A percentile compares a stretch with the other conserved stretches of the same genome.
Evolutionary conservation across 306 rosid genomes (phyloP).

Genomic region (Citrullus amarus): DNA sequence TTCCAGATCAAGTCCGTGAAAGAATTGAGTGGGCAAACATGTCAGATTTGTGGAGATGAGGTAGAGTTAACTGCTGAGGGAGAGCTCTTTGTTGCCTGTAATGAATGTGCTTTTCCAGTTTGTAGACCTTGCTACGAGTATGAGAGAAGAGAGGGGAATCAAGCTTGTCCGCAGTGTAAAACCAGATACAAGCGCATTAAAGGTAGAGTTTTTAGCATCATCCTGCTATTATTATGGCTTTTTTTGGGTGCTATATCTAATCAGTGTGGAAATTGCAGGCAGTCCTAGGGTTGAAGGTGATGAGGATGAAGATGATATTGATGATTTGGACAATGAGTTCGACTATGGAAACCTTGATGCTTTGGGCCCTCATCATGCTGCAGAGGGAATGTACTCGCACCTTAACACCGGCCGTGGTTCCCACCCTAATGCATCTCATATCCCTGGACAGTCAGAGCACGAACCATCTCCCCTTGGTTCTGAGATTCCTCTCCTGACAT

Average conservation of each 20-base stretch:
- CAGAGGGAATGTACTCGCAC: conserved; percentile 40
- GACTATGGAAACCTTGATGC: conserved; percentile 46
- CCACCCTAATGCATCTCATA: conserved; percentile 32
- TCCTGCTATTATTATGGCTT: not conserved
- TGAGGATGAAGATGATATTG: conserved; percentile 86
- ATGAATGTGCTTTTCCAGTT: conserved; percentile 14
- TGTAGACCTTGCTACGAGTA: conserved; percentile 15
- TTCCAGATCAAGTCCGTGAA: conserved; percentile 6
- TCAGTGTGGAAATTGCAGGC: conserved; percentile 35
- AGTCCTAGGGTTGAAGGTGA: conserved; percentile 90
- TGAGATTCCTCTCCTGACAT: conserved; percentile 77
- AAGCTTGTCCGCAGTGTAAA: conserved; percentile 14
- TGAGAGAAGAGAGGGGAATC: conserved; percentile 13
- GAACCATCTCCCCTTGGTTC: conserved; percentile 58
- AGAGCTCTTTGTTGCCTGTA: conserved; percentile 13
- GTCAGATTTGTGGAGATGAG: conserved; percentile 14
- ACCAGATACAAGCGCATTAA: conserved; percentile 12
- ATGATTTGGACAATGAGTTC: conserved; percentile 87
- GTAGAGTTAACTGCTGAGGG: conserved; percentile 1
- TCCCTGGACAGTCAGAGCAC: conserved; percentile 31
- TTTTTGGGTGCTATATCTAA: not conserved
- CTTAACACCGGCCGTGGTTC: conserved; percentile 39
- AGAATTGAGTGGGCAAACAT: conserved; percentile 8
- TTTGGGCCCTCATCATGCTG: conserved; percentile 21
- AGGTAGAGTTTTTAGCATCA: not conserved